A percentile compares a stretch with the other conserved stretches of the same genome.
These are phyloP conservation scores for Alternaria rosae DNA, from an alignment of 2,329 filamentous ascomycete genomes.

Conservation along the genomic window DNA sequence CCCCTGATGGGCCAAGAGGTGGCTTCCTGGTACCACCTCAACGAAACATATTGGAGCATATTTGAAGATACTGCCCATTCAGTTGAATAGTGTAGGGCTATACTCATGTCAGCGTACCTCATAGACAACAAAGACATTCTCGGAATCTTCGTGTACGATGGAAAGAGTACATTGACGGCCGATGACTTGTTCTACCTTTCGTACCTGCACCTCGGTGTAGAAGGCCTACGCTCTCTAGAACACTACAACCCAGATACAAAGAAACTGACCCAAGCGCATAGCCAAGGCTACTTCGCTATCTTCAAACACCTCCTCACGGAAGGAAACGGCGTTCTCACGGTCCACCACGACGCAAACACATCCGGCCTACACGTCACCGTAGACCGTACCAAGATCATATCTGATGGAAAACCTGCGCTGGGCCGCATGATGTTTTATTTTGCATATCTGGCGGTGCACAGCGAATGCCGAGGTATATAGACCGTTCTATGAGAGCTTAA, in stretches of 20 bases:
- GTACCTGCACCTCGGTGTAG: not conserved
- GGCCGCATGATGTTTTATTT: not conserved
- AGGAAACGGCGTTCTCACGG: not conserved
- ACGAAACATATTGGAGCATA: not conserved
- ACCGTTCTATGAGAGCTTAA: not conserved
- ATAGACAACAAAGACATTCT: not conserved
- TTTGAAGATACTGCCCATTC: not conserved
- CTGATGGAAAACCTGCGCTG: not conserved
- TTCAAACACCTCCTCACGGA: not conserved
- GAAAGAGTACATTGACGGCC: fast-evolving
- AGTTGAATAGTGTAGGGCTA: not conserved
- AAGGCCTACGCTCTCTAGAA: not conserved
- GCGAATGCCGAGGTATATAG: not conserved
- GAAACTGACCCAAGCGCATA: not conserved
- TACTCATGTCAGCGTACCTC: not conserved
- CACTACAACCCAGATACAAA: not conserved
- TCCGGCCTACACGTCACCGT: not conserved
- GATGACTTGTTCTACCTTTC: not conserved
- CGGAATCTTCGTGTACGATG: not conserved
- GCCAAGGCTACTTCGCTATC: not conserved
- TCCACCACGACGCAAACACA: not conserved
- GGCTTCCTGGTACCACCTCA: not conserved
- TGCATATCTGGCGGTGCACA: not conserved
- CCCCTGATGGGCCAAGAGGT: not conserved
- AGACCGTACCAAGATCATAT: not conserved